Evolutionary conservation across 2,329 filamentous ascomycete species (phyloP).

Genomic region (Aspergillus pseudotamarii): DNA sequence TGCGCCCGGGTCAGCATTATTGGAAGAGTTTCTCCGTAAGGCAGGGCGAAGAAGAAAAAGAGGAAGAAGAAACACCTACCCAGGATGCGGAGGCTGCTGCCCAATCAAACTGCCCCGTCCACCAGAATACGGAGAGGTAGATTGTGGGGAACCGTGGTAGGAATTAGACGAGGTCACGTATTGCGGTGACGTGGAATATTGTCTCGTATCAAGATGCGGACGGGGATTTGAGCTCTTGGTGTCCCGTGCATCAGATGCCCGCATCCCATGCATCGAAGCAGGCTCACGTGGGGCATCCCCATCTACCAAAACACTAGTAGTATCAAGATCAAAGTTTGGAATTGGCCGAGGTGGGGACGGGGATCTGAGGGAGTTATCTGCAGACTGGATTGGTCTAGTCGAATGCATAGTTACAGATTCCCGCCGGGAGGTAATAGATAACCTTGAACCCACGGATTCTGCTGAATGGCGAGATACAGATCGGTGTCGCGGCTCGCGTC

Average conservation of each 20-base stretch:
- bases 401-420: constrained; percentile 31
- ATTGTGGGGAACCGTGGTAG: constrained; percentile 63
- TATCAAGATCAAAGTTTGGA: constrained; percentile 36
- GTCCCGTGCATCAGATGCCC: constrained; percentile 34
- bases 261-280: constrained; percentile 37
- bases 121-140: constrained; percentile 62
- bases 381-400: constrained; percentile 32
- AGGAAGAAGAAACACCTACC: constrained; percentile 45
- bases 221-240: constrained; percentile 40
- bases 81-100: constrained; percentile 42
- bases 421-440: constrained; percentile 29
- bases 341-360: constrained; percentile 39
- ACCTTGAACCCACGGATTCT: constrained; percentile 36
- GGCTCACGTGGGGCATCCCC: constrained; percentile 36
- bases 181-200: constrained; percentile 62
- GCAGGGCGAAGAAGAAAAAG: constrained; percentile 26
- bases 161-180: constrained; percentile 58
- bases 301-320: constrained; percentile 32
- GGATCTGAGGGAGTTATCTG: constrained; percentile 31
- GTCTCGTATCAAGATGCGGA: constrained; percentile 47
- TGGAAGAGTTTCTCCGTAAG: not conserved
- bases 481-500: constrained; percentile 33
- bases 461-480: constrained; percentile 39
- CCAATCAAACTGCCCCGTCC: constrained; percentile 58
- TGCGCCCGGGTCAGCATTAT: not conserved